These are phyloP conservation scores for Bocquillonia castaneifolia DNA, from an alignment of 441 rosid genomes.

Conservation along the genomic window DNA sequence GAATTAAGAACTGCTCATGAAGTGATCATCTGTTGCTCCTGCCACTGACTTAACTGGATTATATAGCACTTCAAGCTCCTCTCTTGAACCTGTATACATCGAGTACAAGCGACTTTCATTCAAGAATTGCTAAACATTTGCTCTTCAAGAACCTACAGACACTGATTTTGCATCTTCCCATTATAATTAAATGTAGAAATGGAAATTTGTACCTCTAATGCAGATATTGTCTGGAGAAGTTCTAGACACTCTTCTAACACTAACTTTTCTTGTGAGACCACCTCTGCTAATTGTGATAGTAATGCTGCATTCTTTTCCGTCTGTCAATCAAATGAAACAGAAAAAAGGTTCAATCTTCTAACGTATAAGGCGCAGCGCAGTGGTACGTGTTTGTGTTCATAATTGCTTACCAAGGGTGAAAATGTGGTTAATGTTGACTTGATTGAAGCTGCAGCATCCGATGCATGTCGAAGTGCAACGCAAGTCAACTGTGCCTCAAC, in stretches of 20 bases:
- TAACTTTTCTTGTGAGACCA: conserved; percentile 56
- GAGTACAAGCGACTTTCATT: neutral
- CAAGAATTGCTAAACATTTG: no score
- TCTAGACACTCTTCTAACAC: conserved; percentile 52
- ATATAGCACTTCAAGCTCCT: conserved; percentile 43
- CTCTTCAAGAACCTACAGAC: no score
- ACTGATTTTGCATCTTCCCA: no score
- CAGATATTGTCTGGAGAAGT: conserved; percentile 40
- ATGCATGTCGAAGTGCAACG: conserved; percentile 41
- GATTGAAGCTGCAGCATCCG: conserved; percentile 46
- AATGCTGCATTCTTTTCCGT: conserved; percentile 34
- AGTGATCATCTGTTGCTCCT: conserved; percentile 9
- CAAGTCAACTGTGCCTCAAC: conserved; percentile 40
- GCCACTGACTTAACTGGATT: conserved; percentile 30
- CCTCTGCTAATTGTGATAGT: conserved; percentile 52
- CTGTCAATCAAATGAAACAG: conserved; percentile 25
- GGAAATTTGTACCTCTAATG: conserved; percentile 41
- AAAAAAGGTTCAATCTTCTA: no score
- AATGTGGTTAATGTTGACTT: conserved; percentile 32
- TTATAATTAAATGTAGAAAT: neutral
- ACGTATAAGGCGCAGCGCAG: no score
- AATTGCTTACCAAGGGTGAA: conserved; percentile 38
- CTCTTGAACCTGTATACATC: conserved; percentile 48
- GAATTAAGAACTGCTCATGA: neutral
- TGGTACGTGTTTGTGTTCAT: neutral